phyloP scores from a whole-genome alignment of 163 green algal genomes.

The Chloroidium sp. region DNA sequence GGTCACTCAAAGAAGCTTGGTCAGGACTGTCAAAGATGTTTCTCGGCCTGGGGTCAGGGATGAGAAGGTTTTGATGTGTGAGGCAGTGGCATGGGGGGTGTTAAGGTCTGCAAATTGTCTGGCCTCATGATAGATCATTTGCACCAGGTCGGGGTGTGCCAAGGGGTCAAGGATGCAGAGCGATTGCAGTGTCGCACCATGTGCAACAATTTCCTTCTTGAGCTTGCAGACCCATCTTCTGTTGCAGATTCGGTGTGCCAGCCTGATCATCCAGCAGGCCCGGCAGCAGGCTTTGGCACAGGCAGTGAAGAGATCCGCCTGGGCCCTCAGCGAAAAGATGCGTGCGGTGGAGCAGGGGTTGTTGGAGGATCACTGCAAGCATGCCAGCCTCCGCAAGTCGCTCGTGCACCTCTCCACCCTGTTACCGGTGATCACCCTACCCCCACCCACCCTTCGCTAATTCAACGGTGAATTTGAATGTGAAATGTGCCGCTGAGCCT shows the following conservation, averaged over 20 bases:
- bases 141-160: no score
- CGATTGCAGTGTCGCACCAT: not conserved
- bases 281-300: not conserved
- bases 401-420: constrained; percentile 18
- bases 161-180: no score
- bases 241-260: constrained; percentile 22
- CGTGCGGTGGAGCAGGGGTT: not conserved
- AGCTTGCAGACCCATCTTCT: not conserved
- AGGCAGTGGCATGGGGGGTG: no score
- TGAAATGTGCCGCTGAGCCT: no score
- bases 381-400: constrained; percentile 14
- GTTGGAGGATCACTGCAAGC: constrained; percentile 33
- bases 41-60: no score
- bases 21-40: no score
- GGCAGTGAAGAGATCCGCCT: constrained; percentile 5
- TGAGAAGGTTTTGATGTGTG: no score
- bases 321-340: constrained; percentile 15
- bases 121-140: no score
- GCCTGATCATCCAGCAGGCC: constrained; percentile 33
- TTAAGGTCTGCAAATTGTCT: no score
- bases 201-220: not conserved
- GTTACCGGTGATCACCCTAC: constrained; percentile 7
- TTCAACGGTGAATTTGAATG: no score
- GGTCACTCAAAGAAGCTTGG: no score
- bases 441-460: no score